These are phyloP conservation scores for rapeseed (Brassica napus) DNA, from an alignment of 345 rosid genomes.

Conservation along the genomic window Da-Ae NC_063440.1:1661001-1661500, in stretches of 20 bases:
- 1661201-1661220: neutral
- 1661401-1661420: no score
- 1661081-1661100: conserved; percentile 28
- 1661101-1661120: conserved; percentile 26
- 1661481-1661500: no score
- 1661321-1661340: neutral
- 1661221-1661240: conserved; percentile 15
- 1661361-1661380: neutral
- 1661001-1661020: conserved; percentile 18
- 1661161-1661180: conserved; percentile 25
- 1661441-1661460: no score
- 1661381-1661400: neutral
- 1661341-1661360: neutral
- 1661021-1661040: conserved; percentile 24
- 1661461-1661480: no score
- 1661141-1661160: conserved; percentile 36
- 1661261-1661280: neutral
- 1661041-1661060: conserved; percentile 30
- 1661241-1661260: neutral
- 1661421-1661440: no score
- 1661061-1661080: conserved; percentile 2
- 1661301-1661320: neutral
- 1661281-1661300: neutral
- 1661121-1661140: conserved; percentile 23
- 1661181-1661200: conserved; percentile 13